These are phyloP conservation scores for Priceomyces carsonii DNA, from an alignment of 805 yeast genomes.

Conservation along the genomic window DNA sequence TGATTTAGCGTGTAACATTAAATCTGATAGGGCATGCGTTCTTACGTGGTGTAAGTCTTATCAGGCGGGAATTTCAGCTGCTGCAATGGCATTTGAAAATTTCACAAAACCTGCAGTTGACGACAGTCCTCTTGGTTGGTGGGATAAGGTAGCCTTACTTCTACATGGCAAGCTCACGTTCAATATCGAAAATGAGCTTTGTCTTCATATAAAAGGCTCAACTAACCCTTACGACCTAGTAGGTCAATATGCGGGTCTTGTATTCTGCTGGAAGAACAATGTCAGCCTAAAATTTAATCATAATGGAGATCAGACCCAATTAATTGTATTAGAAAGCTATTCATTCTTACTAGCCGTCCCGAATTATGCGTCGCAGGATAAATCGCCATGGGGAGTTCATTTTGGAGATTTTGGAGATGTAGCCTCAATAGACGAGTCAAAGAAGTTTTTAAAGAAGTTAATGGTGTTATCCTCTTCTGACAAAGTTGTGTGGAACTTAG, in stretches of 20 bases:
- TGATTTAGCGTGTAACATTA: constrained; percentile 47
- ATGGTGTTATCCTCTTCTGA: constrained; percentile 62
- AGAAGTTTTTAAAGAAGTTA: constrained; percentile 38
- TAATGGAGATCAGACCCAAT: constrained; percentile 47
- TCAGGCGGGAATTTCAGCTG: constrained; percentile 59
- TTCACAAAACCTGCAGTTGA: constrained; percentile 47
- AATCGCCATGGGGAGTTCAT: constrained; percentile 39
- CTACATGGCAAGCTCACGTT: constrained; percentile 55
- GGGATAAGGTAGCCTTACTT: constrained; percentile 55
- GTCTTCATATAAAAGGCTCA: constrained; percentile 63
- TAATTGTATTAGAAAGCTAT: constrained; percentile 55
- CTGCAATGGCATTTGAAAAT: constrained; percentile 41
- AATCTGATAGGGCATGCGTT: constrained; percentile 48
- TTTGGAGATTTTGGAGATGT: constrained; percentile 19
- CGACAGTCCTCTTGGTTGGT: constrained; percentile 48
- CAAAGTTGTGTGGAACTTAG: constrained; percentile 74
- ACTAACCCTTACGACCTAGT: constrained; percentile 56
- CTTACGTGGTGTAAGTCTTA: constrained; percentile 66
- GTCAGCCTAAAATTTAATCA: constrained; percentile 53
- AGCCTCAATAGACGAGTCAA: constrained; percentile 26
- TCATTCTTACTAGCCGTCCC: constrained; percentile 61
- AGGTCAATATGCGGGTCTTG: constrained; percentile 63
- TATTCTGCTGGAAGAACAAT: constrained; percentile 63
- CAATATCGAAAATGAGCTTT: constrained; percentile 51
- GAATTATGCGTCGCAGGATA: constrained; percentile 38